These are phyloP conservation scores for Daldinia eschscholtzii DNA, from an alignment of 2,329 filamentous ascomycete species.

Conservation along the genomic window DNA sequence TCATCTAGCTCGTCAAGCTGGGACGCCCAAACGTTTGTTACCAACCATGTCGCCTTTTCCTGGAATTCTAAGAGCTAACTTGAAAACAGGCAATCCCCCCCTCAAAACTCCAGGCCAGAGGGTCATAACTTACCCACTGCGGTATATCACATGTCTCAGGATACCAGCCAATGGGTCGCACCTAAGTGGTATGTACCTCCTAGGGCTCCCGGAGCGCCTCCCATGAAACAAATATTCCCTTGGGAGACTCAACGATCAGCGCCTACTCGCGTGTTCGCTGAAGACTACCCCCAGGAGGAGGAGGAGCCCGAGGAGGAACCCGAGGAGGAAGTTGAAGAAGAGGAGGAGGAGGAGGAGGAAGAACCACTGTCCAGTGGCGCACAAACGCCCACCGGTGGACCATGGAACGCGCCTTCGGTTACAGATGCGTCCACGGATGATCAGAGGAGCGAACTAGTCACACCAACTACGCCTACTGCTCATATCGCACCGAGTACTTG, in stretches of 20 bases:
- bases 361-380: constrained; percentile 7
- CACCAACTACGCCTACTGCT: constrained; percentile 64
- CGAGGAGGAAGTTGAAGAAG: not conserved
- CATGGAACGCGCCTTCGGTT: constrained; percentile 5
- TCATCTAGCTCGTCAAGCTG: constrained; percentile 56
- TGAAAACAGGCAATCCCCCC: constrained; percentile 71
- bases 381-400: constrained; percentile 34
- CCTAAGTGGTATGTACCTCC: constrained; percentile 94
- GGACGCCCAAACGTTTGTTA: constrained; percentile 67
- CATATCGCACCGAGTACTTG: constrained; percentile 71
- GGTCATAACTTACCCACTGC: constrained; percentile 83
- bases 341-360: constrained; percentile 1
- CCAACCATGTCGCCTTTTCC: not conserved
- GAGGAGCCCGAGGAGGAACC: not conserved
- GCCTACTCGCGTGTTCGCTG: constrained; percentile 74
- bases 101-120: constrained; percentile 80
- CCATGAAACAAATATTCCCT: constrained; percentile 80
- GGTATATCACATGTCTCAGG: constrained; percentile 86
- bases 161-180: constrained; percentile 79
- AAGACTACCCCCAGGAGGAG: constrained; percentile 58
- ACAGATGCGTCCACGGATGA: constrained; percentile 37
- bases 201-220: constrained; percentile 64
- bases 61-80: constrained; percentile 33
- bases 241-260: constrained; percentile 82
- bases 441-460: constrained; percentile 58